A percentile compares a stretch with the other conserved stretches of the same genome.
phyloP scores from a whole-genome alignment of 768 basidiomycete genomes.

The Guyanaporus albipodus region DNA sequence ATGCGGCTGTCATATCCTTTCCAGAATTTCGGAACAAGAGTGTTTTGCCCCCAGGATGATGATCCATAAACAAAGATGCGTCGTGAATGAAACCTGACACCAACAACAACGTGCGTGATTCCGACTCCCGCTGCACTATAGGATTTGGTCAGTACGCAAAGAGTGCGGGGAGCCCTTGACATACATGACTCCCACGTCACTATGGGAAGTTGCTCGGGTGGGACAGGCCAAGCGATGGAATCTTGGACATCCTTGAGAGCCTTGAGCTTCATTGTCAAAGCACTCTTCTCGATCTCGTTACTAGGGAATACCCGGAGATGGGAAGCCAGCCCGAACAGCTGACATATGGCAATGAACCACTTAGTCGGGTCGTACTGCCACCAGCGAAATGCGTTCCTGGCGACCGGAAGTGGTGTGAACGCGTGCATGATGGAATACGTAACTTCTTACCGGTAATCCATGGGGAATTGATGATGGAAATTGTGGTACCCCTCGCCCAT shows the following conservation, averaged over 20 bases:
- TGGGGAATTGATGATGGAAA: conserved; percentile 88
- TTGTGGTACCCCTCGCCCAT: conserved; percentile 68
- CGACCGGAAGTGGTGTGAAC: conserved; percentile 4
- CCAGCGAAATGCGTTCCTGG: conserved; percentile 69
- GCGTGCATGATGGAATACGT: neutral
- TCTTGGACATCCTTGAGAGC: conserved; percentile 62
- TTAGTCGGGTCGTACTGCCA: conserved; percentile 71
- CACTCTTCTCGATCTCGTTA: conserved; percentile 83
- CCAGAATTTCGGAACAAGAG: conserved; percentile 60
- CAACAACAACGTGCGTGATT: conserved; percentile 61
- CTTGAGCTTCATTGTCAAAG: conserved; percentile 81
- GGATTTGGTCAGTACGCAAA: neutral
- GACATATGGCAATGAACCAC: conserved; percentile 75
- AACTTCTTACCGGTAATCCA: conserved; percentile 44
- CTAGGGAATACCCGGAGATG: conserved; percentile 82
- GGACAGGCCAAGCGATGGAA: conserved; percentile 55
- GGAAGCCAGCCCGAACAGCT: conserved; percentile 63
- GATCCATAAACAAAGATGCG: conserved; percentile 62
- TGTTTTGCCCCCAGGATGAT: conserved; percentile 74
- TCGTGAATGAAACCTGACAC: conserved; percentile 89
- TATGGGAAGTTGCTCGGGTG: conserved; percentile 60
- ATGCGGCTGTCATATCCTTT: conserved; percentile 80
- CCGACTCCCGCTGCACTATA: conserved; percentile 64
- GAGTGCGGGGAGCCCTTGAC: conserved; percentile 24
- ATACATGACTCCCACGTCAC: conserved; percentile 79